These are phyloP conservation scores for Tremella yokohamensis DNA, from an alignment of 768 basidiomycete genomes.

Conservation along the genomic window DNA sequence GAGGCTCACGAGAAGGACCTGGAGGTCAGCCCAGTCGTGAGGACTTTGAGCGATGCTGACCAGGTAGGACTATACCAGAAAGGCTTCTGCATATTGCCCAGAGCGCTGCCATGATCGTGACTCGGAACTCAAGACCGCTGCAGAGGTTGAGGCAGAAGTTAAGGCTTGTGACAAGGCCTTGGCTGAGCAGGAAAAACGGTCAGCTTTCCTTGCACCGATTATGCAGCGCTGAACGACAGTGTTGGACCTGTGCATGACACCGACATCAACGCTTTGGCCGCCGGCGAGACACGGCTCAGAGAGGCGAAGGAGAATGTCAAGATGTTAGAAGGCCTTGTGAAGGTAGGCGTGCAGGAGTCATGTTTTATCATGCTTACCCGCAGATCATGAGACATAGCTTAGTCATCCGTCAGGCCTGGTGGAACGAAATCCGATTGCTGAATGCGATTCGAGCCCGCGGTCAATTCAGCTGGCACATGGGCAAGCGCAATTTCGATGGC, in stretches of 20 bases:
- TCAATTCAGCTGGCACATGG: constrained; percentile 72
- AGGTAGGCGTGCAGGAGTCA: too few species aligned
- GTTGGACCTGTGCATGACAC: too few species aligned
- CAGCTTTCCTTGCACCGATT: constrained; percentile 4
- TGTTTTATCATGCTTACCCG: too few species aligned
- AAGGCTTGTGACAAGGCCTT: constrained; percentile 16
- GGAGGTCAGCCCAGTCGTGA: too few species aligned
- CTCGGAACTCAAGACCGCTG: background rate
- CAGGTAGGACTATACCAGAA: constrained; percentile 23
- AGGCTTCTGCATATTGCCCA: constrained; percentile 19
- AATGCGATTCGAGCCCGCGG: background rate
- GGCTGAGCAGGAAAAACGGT: constrained; percentile 29
- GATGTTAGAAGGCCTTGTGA: too few species aligned
- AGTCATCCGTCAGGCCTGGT: constrained; percentile 55
- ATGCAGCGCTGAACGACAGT: too few species aligned
- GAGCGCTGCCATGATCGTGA: constrained; percentile 2
- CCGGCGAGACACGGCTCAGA: too few species aligned
- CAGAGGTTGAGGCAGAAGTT: constrained; percentile 14
- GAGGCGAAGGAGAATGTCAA: too few species aligned
- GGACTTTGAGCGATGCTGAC: too few species aligned
- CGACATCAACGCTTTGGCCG: too few species aligned
- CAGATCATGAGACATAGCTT: too few species aligned
- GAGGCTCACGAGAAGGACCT: too few species aligned
- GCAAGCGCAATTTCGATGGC: constrained; percentile 81
- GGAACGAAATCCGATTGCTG: constrained; percentile 71